Conservation (phyloP, 2,329 filamentous ascomycete genomes). For the Aspergillus ruber region DNA sequence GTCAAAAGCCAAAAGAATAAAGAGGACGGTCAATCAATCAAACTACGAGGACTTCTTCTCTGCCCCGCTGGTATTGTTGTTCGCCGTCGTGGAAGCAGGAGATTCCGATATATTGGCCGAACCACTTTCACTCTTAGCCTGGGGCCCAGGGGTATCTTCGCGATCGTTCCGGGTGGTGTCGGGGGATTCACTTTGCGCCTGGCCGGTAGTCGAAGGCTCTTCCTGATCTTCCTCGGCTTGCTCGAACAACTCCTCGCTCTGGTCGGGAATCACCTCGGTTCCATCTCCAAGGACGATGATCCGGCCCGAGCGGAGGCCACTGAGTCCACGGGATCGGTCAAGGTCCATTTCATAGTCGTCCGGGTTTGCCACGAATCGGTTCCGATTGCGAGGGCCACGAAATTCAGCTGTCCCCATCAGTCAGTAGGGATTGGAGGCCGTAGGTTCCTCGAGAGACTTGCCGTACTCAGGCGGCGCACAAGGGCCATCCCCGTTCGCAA, state of each 20-base stretch:
- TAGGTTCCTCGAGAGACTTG: constrained; percentile 58
- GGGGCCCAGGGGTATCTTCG: constrained; percentile 48
- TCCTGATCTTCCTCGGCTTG: constrained; percentile 82
- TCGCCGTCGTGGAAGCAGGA: constrained; percentile 29
- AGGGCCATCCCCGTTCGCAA: constrained; percentile 93
- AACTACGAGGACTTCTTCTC: constrained; percentile 21
- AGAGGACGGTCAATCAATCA: constrained; percentile 8
- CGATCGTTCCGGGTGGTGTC: constrained; percentile 37
- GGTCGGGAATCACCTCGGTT: constrained; percentile 83
- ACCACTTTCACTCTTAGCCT: constrained; percentile 27
- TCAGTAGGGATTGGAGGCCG: constrained; percentile 35
- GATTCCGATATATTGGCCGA: constrained; percentile 30
- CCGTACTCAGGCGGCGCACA: constrained; percentile 99
- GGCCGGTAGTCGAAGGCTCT: constrained; percentile 55
- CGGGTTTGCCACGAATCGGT: constrained; percentile 72
- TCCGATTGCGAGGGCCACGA: constrained; percentile 73
- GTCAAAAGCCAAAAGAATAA: constrained; percentile 13
- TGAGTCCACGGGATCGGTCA: constrained; percentile 59
- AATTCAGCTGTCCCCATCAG: constrained; percentile 63
- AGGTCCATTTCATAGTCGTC: constrained; percentile 49
- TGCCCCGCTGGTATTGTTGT: constrained; percentile 7
- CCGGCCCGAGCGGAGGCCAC: constrained; percentile 63
- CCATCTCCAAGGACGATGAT: constrained; percentile 95
- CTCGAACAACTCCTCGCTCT: constrained; percentile 92
- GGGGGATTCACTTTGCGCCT: constrained; percentile 60